A percentile compares a stretch with the other conserved stretches of the same genome.
Conservation (phyloP, 2,329 filamentous ascomycete genomes). For the Trichoderma arundinaceum region DNA sequence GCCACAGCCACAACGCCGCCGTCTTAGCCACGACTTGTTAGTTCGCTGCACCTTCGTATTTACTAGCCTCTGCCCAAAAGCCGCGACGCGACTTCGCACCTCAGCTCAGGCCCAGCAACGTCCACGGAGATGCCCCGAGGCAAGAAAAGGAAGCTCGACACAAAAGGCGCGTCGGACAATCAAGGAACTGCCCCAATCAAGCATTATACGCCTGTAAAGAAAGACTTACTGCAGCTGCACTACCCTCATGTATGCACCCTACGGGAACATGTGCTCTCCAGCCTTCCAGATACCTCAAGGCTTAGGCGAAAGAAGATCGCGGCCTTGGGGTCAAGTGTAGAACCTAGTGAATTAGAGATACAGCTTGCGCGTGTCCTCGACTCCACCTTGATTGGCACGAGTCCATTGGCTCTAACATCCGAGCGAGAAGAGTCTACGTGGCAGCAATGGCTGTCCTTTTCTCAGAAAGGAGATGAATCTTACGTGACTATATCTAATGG, state of each 20-base stretch:
- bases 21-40: conserved; percentile 6
- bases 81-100: conserved; percentile 12
- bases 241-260: conserved; percentile 71
- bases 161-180: conserved; percentile 37
- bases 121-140: conserved; percentile 37
- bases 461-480: conserved; percentile 66
- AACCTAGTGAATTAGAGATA: conserved; percentile 44
- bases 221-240: conserved; percentile 71
- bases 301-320: conserved; percentile 63
- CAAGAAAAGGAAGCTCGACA: conserved; percentile 40
- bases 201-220: conserved; percentile 44
- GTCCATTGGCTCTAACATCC: neutral
- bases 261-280: conserved; percentile 70
- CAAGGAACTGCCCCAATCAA: neutral
- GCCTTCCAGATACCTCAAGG: conserved; percentile 70
- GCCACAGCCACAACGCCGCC: neutral
- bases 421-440: conserved; percentile 49
- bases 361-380: conserved; percentile 68
- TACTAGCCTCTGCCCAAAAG: neutral
- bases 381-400: conserved; percentile 67
- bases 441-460: conserved; percentile 65
- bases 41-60: neutral
- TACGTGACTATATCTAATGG: conserved; percentile 58
- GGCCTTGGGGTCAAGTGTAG: conserved; percentile 47
- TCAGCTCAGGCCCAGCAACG: neutral